Conservation (phyloP, 306 rosid genomes). For the Cicer arietinum region DNA sequence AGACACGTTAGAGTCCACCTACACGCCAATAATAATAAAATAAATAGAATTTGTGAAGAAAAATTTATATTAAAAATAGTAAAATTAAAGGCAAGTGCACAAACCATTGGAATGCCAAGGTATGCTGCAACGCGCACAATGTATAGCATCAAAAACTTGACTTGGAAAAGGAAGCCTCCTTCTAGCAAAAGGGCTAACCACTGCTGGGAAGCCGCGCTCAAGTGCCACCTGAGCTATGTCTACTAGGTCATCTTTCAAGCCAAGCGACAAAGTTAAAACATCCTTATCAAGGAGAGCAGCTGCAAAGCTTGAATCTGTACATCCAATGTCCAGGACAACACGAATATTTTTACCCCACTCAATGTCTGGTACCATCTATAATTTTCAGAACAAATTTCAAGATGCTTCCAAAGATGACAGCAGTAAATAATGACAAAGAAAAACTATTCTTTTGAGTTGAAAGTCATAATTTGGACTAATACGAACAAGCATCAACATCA, state of each 20-base stretch:
- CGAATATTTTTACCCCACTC: conserved; percentile 97
- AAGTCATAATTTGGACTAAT: conserved; percentile 7
- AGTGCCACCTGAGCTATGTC: conserved; percentile 91
- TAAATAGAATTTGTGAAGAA: conserved; percentile 24
- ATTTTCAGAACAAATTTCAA: conserved; percentile 45
- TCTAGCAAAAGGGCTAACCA: conserved; percentile 72
- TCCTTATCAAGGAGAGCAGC: conserved; percentile 79
- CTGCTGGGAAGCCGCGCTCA: conserved; percentile 86
- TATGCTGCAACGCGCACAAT: conserved; percentile 79
- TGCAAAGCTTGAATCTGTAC: conserved; percentile 76
- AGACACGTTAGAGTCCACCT: no score
- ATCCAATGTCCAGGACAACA: conserved; percentile 81
- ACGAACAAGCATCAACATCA: conserved; percentile 1
- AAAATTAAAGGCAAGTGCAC: conserved; percentile 21
- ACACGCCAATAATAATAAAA: neutral
- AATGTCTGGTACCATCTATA: conserved; percentile 97
- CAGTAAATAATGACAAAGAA: conserved; percentile 33
- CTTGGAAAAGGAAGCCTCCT: conserved; percentile 96
- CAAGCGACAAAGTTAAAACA: conserved; percentile 77
- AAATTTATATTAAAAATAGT: neutral
- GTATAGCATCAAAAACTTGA: conserved; percentile 82
- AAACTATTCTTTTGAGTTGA: neutral
- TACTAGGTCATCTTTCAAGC: conserved; percentile 87
- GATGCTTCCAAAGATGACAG: conserved; percentile 28
- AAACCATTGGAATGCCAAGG: conserved; percentile 88